Conservation (phyloP, 164 flowering plant species). For the Stephania yunnanensis region DNA sequence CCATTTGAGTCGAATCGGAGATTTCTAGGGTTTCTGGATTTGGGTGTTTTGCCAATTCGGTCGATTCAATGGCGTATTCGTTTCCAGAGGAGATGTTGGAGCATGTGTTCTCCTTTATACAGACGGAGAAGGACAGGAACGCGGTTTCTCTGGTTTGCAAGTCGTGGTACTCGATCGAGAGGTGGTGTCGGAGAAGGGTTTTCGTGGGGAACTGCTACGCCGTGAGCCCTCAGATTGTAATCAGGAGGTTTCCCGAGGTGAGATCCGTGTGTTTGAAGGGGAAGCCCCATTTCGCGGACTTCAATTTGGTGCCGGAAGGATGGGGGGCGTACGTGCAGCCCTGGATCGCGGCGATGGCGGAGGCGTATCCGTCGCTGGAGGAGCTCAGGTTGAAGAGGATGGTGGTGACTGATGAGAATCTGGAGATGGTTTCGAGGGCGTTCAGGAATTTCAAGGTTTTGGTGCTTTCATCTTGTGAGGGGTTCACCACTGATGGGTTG, state of each 20-base stretch:
- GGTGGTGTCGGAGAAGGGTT: constrained; percentile 50
- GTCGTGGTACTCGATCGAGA: constrained; percentile 74
- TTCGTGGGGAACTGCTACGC: constrained; percentile 91
- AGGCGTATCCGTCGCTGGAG: constrained; percentile 49
- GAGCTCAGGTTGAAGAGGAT: constrained; percentile 85
- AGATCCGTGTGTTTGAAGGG: constrained; percentile 68
- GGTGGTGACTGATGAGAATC: constrained; percentile 73
- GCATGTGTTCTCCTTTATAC: constrained; percentile 73
- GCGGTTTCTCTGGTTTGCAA: constrained; percentile 75
- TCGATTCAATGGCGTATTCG: constrained; percentile 32
- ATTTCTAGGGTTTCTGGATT: no score
- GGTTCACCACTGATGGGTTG: constrained; percentile 72
- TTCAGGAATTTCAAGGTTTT: constrained; percentile 65
- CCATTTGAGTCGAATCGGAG: background rate
- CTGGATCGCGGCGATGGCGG: constrained; percentile 64
- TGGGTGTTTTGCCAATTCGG: background rate
- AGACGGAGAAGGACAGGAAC: constrained; percentile 56
- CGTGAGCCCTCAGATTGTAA: constrained; percentile 41
- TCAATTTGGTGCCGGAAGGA: constrained; percentile 75
- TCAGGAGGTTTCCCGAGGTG: constrained; percentile 64
- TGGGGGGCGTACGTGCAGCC: constrained; percentile 81
- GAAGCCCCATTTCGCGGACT: constrained; percentile 94
- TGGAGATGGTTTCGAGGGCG: constrained; percentile 63
- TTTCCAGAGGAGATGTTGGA: constrained; percentile 90
- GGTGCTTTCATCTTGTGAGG: constrained; percentile 65